phyloP scores from a whole-genome alignment of 2,329 filamentous ascomycete genomes.

The Ophiosphaerella narmari region DNA sequence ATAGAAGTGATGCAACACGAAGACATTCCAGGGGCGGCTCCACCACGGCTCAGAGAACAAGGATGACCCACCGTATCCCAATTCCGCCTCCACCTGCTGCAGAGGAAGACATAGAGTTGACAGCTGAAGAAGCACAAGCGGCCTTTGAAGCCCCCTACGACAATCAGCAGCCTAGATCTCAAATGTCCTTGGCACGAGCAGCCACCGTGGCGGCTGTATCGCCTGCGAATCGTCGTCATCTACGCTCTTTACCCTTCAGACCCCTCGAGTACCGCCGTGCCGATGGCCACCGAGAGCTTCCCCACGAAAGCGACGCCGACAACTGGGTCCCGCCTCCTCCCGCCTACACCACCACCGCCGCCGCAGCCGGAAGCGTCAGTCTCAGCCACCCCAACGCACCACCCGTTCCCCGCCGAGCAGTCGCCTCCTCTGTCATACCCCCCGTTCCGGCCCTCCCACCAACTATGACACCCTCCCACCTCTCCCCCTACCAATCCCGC shows the following conservation, averaged over 20 bases:
- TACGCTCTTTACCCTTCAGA: constrained; percentile 60
- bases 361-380: constrained; percentile 45
- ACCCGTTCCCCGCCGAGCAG: constrained; percentile 22
- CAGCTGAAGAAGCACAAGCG: constrained; percentile 41
- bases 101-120: constrained; percentile 38
- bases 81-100: constrained; percentile 21
- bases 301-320: constrained; percentile 85
- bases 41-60: constrained; percentile 33
- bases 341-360: constrained; percentile 71
- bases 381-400: constrained; percentile 41
- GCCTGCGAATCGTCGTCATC: constrained; percentile 70
- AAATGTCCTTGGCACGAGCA: constrained; percentile 45
- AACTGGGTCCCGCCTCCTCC: constrained; percentile 88
- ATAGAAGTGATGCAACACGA: constrained; percentile 24
- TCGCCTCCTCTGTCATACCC: constrained; percentile 17
- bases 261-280: constrained; percentile 68
- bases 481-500: constrained; percentile 23
- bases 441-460: constrained; percentile 32
- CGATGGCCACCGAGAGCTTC: constrained; percentile 72
- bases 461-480: constrained; percentile 23
- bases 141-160: constrained; percentile 48
- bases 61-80: constrained; percentile 30
- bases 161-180: constrained; percentile 47
- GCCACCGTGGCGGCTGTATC: constrained; percentile 64
- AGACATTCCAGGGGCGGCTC: constrained; percentile 33